phyloP scores from a whole-genome alignment of 495 filamentous ascomycete species.

The Annulohypoxylon maeteangense region DNA sequence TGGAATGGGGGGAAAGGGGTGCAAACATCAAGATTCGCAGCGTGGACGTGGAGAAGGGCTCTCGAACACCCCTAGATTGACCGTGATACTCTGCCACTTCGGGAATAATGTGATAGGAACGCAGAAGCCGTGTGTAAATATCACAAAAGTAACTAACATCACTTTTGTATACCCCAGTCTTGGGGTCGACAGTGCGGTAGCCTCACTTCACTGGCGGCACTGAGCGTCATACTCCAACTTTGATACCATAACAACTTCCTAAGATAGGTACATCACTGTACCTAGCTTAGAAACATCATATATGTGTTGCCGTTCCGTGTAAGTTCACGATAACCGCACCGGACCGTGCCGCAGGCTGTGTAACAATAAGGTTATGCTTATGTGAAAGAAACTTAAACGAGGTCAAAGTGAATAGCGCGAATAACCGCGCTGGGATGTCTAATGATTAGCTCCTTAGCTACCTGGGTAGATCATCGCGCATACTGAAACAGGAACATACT shows the following conservation, averaged over 20 bases:
- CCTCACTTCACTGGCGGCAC: not conserved
- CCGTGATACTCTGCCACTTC: not conserved
- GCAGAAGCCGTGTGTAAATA: not conserved
- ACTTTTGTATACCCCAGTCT: not conserved
- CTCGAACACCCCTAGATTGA: not conserved
- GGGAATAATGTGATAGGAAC: not conserved
- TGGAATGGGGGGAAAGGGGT: not conserved
- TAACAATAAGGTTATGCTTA: not conserved
- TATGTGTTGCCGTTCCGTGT: not conserved
- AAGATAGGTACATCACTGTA: no score
- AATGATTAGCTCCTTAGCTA: conserved; percentile 19
- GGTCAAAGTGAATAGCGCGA: conserved; percentile 2
- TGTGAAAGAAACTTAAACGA: not conserved
- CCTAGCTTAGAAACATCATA: not conserved
- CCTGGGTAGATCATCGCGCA: conserved; percentile 26
- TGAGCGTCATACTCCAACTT: not conserved
- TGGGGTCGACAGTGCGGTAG: not conserved
- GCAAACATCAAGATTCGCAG: not conserved
- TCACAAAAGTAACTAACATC: conserved; percentile 2
- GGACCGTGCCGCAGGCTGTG: conserved; percentile 23
- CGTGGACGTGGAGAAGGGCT: conserved; percentile 11
- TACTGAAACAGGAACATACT: conserved; percentile 15
- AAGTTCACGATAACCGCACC: conserved; percentile 22
- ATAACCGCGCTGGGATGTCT: conserved; percentile 24
- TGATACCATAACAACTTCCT: not conserved